Evolutionary conservation across 768 basidiomycete genomes (phyloP), one percentile per base, ranked within the genome.

Genomic region (Boletales sp.): DNA sequence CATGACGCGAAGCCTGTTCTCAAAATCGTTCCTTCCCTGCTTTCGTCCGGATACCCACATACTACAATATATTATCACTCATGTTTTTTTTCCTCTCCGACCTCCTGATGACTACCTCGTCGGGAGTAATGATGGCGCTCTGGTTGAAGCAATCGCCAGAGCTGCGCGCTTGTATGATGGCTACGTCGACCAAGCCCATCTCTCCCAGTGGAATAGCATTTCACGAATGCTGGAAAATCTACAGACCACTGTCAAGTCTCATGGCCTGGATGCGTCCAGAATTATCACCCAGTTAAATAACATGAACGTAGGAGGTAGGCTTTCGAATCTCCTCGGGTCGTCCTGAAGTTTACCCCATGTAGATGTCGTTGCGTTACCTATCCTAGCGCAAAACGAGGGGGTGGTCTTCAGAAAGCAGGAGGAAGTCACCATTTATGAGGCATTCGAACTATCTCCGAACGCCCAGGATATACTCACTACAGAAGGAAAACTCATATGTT

Each of bases 331-430:
- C 11, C 25, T 19, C 38, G 30, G 17, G 15, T 13, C 2, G 1
- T 8, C 2, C 15, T 15, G 30, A 6, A 2, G 2, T 4, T 1
- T 37, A 32, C 39, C 32, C 13, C 14, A 8, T 17, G 3, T 11
- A 79, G 79, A 70, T 47, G 58, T 68, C 10, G 45, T 74, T 4
- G 60, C 64, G 13, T 64, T 75, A 33, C 67, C 65, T 6, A 65
- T 82, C 19, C 64, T 62, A 17, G 67, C 70, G 0, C 80, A 81
- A 49, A 81, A 81, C 41, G 78, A 74, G 4, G 76, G 66, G 8
- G 47, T 82, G 3, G 59, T 81, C 11, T 50, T 77, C 19, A 69
- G 74, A 34, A 64, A 60, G 48, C 46, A 46, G n/a, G 41, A 54
- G 10, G 37, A 55, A 5, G 48, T 56, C 12, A 70, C 71, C 7